phyloP scores from a whole-genome alignment of 345 rosid species.

The Citrus medica region DNA sequence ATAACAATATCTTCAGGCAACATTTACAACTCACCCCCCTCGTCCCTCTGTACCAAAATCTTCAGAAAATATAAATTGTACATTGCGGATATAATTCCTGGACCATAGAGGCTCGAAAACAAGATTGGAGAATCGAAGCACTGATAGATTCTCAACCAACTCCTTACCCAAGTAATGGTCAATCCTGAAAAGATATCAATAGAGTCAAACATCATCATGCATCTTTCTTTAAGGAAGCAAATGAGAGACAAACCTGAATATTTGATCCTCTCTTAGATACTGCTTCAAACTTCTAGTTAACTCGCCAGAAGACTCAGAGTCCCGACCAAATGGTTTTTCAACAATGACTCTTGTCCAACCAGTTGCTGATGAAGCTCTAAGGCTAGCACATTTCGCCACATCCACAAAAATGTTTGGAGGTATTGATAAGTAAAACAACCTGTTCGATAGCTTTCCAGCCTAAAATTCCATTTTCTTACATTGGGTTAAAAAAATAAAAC shows the following conservation, averaged over 20 bases:
- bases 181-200: conserved; percentile 46
- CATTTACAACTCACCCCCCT: conserved; percentile 58
- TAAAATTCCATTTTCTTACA: conserved; percentile 22
- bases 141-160: conserved; percentile 89
- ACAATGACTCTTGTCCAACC: conserved; percentile 96
- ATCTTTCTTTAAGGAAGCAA: not conserved
- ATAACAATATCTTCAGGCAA: not conserved
- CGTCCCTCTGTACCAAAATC: conserved; percentile 97
- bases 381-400: conserved; percentile 74
- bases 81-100: conserved; percentile 78
- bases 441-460: conserved; percentile 68
- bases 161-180: conserved; percentile 94
- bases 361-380: conserved; percentile 58
- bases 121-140: conserved; percentile 95
- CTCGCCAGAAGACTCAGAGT: conserved; percentile 71
- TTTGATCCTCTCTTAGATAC: conserved; percentile 78
- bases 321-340: conserved; percentile 94
- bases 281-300: conserved; percentile 75
- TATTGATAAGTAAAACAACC: conserved; percentile 82
- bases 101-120: conserved; percentile 92
- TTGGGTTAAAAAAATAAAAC: not conserved
- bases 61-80: conserved; percentile 88
- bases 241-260: conserved; percentile 58
- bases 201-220: not conserved
- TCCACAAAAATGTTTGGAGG: conserved; percentile 90